Evolutionary conservation across 1,139 yeast species (phyloP).

Genomic region (Candida tetrigidarum): DNA sequence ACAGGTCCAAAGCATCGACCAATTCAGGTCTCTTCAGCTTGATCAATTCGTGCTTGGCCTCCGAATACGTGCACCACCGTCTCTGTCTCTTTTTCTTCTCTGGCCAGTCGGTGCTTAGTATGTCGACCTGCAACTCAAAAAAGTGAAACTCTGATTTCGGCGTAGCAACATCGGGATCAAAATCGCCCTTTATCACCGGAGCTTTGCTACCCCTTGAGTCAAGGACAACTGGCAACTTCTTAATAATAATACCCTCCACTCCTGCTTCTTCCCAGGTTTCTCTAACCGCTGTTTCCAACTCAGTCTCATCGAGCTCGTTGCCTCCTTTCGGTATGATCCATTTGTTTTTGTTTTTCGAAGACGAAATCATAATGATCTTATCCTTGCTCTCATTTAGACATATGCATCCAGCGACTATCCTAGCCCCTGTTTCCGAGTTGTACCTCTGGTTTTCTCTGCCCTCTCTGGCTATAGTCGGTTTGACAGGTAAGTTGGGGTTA

Average conservation of each 20-base stretch:
- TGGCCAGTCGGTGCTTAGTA: conserved; percentile 72
- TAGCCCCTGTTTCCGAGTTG: conserved; percentile 64
- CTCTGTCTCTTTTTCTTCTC: conserved; percentile 65
- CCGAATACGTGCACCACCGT: conserved; percentile 75
- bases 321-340: conserved; percentile 99
- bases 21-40: conserved; percentile 71
- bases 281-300: conserved; percentile 65
- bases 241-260: conserved; percentile 62
- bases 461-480: conserved; percentile 29
- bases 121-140: conserved; percentile 69
- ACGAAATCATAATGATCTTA: conserved; percentile 76
- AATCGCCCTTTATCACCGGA: conserved; percentile 50
- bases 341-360: conserved; percentile 63
- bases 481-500: conserved; percentile 10
- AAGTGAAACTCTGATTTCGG: conserved; percentile 86
- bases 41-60: conserved; percentile 68
- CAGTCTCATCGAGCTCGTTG: conserved; percentile 81
- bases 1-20: conserved; percentile 61
- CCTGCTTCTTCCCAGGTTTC: conserved; percentile 99
- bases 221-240: conserved; percentile 63
- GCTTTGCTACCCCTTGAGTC: conserved; percentile 72
- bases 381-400: conserved; percentile 61
- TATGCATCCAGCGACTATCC: conserved; percentile 91
- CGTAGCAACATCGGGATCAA: conserved; percentile 40
- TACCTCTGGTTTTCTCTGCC: conserved; percentile 47